Evolutionary conservation across 2,329 filamentous ascomycete species (phyloP).

Genomic region (Pleoardoris graminearum): DNA sequence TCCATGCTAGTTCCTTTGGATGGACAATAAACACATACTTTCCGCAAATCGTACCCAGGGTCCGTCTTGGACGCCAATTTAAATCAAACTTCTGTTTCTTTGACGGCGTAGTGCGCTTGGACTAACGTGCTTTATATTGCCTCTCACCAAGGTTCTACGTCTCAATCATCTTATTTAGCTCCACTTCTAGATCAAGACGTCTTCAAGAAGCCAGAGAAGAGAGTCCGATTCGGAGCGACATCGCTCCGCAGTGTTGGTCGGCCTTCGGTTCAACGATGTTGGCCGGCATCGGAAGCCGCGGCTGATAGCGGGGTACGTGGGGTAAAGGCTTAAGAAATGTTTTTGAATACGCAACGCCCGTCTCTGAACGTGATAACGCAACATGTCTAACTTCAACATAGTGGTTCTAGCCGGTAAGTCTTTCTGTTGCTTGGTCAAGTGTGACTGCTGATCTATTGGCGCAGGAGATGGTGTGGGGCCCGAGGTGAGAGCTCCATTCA

Average conservation of each 20-base stretch:
- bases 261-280: background rate
- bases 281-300: slow-evolving; percentile 2
- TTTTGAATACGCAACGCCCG: background rate
- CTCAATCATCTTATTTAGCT: no score
- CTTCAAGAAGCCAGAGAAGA: background rate
- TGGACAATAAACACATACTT: no score
- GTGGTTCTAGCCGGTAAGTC: slow-evolving; percentile 47
- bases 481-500: slow-evolving; percentile 37
- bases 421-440: background rate
- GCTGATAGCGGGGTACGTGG: slow-evolving; percentile 6
- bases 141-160: no score
- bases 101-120: no score
- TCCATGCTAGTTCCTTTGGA: no score
- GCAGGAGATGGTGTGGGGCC: slow-evolving; percentile 48
- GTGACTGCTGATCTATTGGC: slow-evolving; percentile 16
- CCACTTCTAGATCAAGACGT: no score
- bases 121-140: no score
- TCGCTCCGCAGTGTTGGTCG: background rate
- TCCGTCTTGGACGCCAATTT: no score
- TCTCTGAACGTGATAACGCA: background rate
- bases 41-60: no score
- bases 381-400: slow-evolving; percentile 49
- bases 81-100: no score
- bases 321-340: slow-evolving; percentile 2
- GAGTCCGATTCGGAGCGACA: background rate